phyloP scores from a whole-genome alignment of 2,329 filamentous ascomycete genomes.

The Aspergillus quadricinctus region DNA sequence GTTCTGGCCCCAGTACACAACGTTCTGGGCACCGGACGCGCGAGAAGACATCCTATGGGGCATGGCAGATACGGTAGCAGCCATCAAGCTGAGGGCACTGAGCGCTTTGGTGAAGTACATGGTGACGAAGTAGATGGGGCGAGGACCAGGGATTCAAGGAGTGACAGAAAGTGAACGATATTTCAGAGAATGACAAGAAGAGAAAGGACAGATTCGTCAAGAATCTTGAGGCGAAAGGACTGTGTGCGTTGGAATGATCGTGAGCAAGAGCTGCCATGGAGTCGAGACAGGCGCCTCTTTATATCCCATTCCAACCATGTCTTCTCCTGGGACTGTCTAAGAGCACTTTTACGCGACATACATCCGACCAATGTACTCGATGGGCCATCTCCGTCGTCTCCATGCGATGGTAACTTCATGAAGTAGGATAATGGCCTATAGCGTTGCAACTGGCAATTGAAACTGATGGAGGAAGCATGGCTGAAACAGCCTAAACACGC shows the following conservation, averaged over 20 bases:
- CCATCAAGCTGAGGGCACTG: neutral
- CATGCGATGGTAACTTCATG: neutral
- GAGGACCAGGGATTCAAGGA: neutral
- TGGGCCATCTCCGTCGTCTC: neutral
- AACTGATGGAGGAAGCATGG: neutral
- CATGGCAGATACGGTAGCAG: neutral
- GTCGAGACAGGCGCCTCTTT: neutral
- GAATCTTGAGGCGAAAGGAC: neutral
- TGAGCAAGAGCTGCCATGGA: neutral
- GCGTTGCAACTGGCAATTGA: neutral
- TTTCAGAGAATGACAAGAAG: neutral
- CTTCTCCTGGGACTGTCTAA: neutral
- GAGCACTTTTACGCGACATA: neutral
- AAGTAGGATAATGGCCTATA: neutral
- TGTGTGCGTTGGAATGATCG: neutral
- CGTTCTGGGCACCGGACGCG: constrained; percentile 22
- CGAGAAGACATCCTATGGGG: neutral
- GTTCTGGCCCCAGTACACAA: constrained; percentile 30
- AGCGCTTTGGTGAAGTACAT: neutral
- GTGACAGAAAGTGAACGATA: neutral
- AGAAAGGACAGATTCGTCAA: neutral
- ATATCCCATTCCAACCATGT: neutral
- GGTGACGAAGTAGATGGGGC: neutral
- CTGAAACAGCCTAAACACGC: neutral
- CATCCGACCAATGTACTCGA: neutral